A percentile compares a stretch with the other conserved stretches of the same genome.
Evolutionary conservation across 1,284 basidiomycete genomes (phyloP).

Genomic region (Tremellales sp.): DNA sequence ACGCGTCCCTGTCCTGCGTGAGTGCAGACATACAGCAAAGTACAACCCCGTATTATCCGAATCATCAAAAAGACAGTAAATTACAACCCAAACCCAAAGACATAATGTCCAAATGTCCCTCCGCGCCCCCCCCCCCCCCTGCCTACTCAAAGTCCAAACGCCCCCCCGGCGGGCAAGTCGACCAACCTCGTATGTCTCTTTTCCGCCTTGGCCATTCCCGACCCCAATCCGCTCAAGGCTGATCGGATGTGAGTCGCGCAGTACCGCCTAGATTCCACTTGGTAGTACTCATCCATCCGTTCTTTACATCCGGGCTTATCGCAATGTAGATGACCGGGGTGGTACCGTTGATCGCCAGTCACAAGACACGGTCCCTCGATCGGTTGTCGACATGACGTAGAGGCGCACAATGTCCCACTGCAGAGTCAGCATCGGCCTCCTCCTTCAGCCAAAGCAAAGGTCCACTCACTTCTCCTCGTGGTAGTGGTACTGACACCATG

Average conservation of each 20-base stretch:
- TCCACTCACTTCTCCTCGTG: conserved; percentile 67
- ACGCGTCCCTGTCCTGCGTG: neutral
- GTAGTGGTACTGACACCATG: conserved; percentile 83
- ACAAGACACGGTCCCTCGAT: conserved; percentile 88
- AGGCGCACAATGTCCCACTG: conserved; percentile 70
- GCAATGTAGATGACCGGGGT: conserved; percentile 73
- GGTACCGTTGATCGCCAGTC: conserved; percentile 65
- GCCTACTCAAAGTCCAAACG: neutral
- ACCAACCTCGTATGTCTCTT: conserved; percentile 47
- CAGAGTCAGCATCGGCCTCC: conserved; percentile 7
- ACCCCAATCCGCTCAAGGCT: conserved; percentile 11
- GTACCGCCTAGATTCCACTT: conserved; percentile 71
- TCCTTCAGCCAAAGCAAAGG: neutral
- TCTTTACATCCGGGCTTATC: conserved; percentile 51
- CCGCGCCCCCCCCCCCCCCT: neutral
- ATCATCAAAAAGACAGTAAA: neutral
- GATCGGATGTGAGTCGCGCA: conserved; percentile 67
- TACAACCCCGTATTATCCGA: neutral
- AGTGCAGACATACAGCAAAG: neutral
- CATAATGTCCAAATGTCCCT: too few relatives aligned
- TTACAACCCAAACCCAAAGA: too few relatives aligned
- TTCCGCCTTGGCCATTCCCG: conserved; percentile 45
- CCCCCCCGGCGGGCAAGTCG: conserved; percentile 26
- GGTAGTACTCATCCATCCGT: conserved; percentile 67
- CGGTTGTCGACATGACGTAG: conserved; percentile 70